These are phyloP conservation scores for Metarhizium anisopliae DNA, from an alignment of 2,329 filamentous ascomycete species.

Conservation along the genomic window DNA sequence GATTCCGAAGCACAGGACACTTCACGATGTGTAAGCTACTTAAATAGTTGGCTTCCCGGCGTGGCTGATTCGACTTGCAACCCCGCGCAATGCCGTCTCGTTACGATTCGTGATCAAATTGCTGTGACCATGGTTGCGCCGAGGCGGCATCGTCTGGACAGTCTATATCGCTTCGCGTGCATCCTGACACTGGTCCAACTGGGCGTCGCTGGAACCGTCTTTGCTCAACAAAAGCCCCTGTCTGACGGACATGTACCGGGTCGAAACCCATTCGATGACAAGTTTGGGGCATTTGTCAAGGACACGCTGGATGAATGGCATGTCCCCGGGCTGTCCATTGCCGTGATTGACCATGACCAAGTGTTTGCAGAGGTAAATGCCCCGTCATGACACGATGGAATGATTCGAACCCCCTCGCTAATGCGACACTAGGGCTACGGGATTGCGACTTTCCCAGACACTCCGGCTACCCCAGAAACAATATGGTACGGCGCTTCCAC, in stretches of 20 bases:
- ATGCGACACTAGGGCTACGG: conserved; percentile 18
- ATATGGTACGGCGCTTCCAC: conserved; percentile 47
- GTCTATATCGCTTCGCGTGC: no score
- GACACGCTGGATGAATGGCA: conserved; percentile 16
- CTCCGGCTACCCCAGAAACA: conserved; percentile 33
- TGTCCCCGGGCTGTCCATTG: conserved; percentile 18
- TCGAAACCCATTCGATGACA: conserved; percentile 9
- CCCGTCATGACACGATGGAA: neutral
- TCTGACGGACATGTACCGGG: neutral
- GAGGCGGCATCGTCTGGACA: no score
- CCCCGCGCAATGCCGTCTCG: no score
- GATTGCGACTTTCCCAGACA: conserved; percentile 25
- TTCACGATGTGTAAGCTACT: no score
- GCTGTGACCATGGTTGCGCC: no score
- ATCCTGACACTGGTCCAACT: no score
- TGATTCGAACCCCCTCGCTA: neutral
- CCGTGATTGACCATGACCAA: conserved; percentile 16
- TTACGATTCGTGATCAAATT: no score
- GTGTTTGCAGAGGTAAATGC: conserved; percentile 16
- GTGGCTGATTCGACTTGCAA: no score
- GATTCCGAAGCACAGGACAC: no score
- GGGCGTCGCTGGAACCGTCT: neutral
- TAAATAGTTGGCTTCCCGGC: no score
- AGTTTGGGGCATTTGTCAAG: conserved; percentile 9
- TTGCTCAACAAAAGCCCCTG: neutral